Conservation (phyloP, 148 eudicot species). For the Fagopyrum homotropicum region DNA sequence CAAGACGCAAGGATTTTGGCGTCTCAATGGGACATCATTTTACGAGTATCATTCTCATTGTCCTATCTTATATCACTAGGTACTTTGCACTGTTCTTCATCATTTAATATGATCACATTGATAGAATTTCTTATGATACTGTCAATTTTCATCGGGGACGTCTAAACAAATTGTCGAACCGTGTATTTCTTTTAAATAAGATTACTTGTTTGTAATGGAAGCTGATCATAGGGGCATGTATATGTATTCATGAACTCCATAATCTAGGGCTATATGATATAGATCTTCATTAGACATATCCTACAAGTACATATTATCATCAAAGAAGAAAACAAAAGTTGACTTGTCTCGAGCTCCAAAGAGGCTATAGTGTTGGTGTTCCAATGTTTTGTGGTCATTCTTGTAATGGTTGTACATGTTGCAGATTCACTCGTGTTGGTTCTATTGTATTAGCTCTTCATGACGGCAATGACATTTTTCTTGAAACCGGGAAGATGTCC, state of each 20-base stretch:
- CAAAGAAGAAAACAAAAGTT: not conserved
- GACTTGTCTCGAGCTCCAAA: not conserved
- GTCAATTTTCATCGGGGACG: not conserved
- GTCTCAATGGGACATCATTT: slow-evolving; percentile 96
- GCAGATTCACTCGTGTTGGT: slow-evolving; percentile 89
- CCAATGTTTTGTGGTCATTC: not conserved
- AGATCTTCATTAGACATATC: not conserved
- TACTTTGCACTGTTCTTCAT: slow-evolving; percentile 13
- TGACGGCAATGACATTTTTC: slow-evolving; percentile 92
- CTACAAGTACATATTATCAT: not conserved
- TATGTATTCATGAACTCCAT: not conserved
- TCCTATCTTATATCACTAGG: slow-evolving; percentile 63
- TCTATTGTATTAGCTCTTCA: slow-evolving; percentile 85
- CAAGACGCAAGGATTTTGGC: slow-evolving; percentile 90
- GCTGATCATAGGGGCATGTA: not conserved
- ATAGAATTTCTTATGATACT: not conserved
- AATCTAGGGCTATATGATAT: not conserved
- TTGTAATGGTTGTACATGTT: slow-evolving; percentile 20
- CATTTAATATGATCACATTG: not conserved
- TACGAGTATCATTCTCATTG: slow-evolving; percentile 67
- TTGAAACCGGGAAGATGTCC: slow-evolving; percentile 95
- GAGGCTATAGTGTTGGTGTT: not conserved
- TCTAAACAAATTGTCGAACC: not conserved
- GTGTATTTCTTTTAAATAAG: not conserved
- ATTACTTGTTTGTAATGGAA: not conserved